A percentile compares a stretch with the other conserved stretches of the same genome.
These are phyloP conservation scores for Clitopilus passeckerianus DNA, from an alignment of 768 basidiomycete species.

Conservation along the genomic window DNA sequence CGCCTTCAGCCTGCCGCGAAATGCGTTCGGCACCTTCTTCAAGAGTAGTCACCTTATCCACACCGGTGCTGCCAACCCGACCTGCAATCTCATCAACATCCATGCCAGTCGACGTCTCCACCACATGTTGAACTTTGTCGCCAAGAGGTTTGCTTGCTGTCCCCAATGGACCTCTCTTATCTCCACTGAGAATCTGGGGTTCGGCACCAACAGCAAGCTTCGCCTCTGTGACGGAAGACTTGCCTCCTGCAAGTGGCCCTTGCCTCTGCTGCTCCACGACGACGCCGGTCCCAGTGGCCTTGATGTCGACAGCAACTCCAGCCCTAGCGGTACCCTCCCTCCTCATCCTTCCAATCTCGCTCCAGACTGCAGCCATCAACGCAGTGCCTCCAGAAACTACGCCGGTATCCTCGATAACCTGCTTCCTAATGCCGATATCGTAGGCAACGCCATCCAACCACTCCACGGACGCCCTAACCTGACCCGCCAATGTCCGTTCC, in stretches of 20 bases:
- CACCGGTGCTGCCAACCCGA: constrained; percentile 17
- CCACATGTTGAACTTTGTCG: constrained; percentile 28
- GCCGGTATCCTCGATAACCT: constrained; percentile 66
- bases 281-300: constrained; percentile 60
- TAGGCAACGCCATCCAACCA: constrained; percentile 52
- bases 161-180: constrained; percentile 65
- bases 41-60: constrained; percentile 10
- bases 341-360: constrained; percentile 58
- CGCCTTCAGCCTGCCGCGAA: constrained; percentile 8
- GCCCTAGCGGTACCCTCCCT: constrained; percentile 25
- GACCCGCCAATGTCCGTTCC: constrained; percentile 51
- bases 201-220: constrained; percentile 65
- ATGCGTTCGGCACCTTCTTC: neutral
- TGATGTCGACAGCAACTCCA: constrained; percentile 36
- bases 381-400: constrained; percentile 41
- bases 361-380: constrained; percentile 58
- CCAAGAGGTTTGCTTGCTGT: constrained; percentile 38
- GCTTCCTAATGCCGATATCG: constrained; percentile 50
- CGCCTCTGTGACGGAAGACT: constrained; percentile 20
- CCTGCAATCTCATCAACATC: constrained; percentile 14
- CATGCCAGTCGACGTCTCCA: constrained; percentile 22
- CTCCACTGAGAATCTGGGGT: constrained; percentile 65
- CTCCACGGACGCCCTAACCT: constrained; percentile 47
- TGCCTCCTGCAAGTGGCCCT: constrained; percentile 7
- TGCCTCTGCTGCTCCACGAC: constrained; percentile 39